Percentiles rank a stretch among this genome's conserved stretches.
Evolutionary conservation across 169 alveolate species (phyloP).

Genomic region (Babesia divergens): DNA sequence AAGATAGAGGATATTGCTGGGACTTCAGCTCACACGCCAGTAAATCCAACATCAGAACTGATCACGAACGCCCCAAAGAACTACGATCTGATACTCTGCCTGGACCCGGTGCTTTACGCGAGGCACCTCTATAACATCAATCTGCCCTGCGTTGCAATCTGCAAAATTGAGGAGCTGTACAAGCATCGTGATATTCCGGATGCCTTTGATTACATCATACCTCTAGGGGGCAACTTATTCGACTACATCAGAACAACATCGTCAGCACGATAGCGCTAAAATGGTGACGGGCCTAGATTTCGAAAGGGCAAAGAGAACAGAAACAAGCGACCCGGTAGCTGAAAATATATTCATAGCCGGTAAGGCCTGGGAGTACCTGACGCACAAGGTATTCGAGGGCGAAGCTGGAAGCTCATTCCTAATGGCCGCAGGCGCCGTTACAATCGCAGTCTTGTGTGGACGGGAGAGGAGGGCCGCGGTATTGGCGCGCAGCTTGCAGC

Average conservation of each 20-base stretch:
- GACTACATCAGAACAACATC: constrained; percentile 22
- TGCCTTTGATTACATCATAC: constrained; percentile 73
- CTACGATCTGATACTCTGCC: constrained; percentile 69
- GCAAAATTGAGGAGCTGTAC: constrained; percentile 62
- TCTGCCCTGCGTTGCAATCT: constrained; percentile 70
- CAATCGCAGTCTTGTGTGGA: constrained; percentile 64
- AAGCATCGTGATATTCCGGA: constrained; percentile 65
- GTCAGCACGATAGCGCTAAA: not conserved
- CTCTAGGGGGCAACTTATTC: constrained; percentile 58
- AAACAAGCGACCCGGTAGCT: constrained; percentile 50
- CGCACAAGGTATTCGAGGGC: constrained; percentile 60
- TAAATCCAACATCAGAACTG: constrained; percentile 46
- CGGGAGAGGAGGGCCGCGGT: constrained; percentile 60
- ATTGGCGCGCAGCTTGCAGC: constrained; percentile 44
- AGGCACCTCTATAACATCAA: constrained; percentile 64
- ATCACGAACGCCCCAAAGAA: constrained; percentile 63
- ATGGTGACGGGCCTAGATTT: constrained; percentile 54
- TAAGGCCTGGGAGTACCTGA: constrained; percentile 66
- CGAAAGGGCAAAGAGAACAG: constrained; percentile 36
- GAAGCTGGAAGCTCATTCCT: constrained; percentile 68
- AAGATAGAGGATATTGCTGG: constrained; percentile 38
- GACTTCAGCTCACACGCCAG: constrained; percentile 2
- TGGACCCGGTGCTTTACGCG: constrained; percentile 71
- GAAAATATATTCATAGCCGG: constrained; percentile 62
- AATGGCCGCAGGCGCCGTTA: constrained; percentile 55